phyloP scores from a whole-genome alignment of 306 rosid species.

The Arachis hypogaea region DNA sequence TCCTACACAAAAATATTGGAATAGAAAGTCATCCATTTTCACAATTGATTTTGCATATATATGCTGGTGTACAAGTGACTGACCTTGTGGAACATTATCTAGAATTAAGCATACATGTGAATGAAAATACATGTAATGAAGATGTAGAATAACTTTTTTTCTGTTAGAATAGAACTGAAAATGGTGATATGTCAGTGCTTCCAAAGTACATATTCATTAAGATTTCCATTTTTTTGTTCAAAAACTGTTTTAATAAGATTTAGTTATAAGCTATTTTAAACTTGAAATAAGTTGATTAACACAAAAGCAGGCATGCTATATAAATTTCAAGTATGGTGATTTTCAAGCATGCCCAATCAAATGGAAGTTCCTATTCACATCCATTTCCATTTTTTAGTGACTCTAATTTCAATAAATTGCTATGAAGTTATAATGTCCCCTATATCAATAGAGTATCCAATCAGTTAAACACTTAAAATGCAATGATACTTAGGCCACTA shows the following conservation, averaged over 20 bases:
- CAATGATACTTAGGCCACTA: too few relatives aligned
- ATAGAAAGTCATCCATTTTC: too few relatives aligned
- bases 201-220: background rate
- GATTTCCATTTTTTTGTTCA: too few relatives aligned
- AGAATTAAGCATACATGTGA: background rate
- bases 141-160: background rate
- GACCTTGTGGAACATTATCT: too few relatives aligned
- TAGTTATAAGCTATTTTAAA: too few relatives aligned
- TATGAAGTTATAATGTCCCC: constrained; percentile 7
- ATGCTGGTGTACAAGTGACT: too few relatives aligned
- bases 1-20: too few relatives aligned
- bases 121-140: background rate
- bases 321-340: background rate
- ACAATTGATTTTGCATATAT: too few relatives aligned
- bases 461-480: background rate
- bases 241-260: too few relatives aligned
- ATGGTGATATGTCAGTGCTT: background rate
- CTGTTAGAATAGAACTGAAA: constrained; percentile 20
- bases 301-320: background rate
- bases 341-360: background rate
- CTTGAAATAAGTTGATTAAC: too few relatives aligned
- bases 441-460: background rate
- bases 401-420: background rate
- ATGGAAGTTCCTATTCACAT: constrained; percentile 3
- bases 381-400: background rate